A percentile compares a stretch with the other conserved stretches of the same genome.
These are phyloP conservation scores for Trichodelitschia bisporula DNA, from an alignment of 495 filamentous ascomycete genomes.

Conservation along the genomic window DNA sequence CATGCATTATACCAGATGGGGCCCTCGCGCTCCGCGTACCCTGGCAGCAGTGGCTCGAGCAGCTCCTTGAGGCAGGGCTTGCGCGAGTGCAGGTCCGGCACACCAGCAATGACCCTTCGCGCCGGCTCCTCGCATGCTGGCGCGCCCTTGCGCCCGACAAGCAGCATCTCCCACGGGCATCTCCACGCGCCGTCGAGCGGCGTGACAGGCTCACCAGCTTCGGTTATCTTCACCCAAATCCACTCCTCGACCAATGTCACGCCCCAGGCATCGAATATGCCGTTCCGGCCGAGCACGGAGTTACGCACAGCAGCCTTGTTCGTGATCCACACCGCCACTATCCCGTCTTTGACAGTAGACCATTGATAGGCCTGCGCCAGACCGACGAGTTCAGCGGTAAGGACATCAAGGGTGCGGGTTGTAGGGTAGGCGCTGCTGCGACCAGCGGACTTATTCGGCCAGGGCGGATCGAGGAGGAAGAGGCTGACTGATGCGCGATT, in stretches of 20 bases:
- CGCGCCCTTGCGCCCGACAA: constrained; percentile 31
- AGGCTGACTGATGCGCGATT: too few relatives aligned
- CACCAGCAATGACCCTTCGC: constrained; percentile 42
- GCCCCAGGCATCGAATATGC: constrained; percentile 35
- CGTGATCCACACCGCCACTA: constrained; percentile 72
- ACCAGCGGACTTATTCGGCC: constrained; percentile 71
- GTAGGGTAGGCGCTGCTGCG: constrained; percentile 36
- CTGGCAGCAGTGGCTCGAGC: constrained; percentile 25
- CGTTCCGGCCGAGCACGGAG: constrained; percentile 26
- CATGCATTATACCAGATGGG: constrained; percentile 30
- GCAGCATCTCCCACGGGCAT: constrained; percentile 66
- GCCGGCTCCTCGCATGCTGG: constrained; percentile 3
- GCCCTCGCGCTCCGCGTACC: constrained; percentile 1
- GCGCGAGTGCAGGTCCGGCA: constrained; percentile 76
- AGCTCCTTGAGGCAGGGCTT: constrained; percentile 50
- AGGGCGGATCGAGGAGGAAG: constrained; percentile 82
- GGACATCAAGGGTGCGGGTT: too few relatives aligned
- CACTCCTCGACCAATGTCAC: constrained; percentile 55
- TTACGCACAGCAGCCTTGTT: constrained; percentile 40
- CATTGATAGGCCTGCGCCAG: too few relatives aligned
- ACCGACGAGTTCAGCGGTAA: too few relatives aligned
- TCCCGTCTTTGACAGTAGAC: too few relatives aligned
- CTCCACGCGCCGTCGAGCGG: constrained; percentile 37
- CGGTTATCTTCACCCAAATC: constrained; percentile 75
- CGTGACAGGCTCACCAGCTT: constrained; percentile 39